Base-by-base conservation (phyloP, 2,329 filamentous ascomycete genomes). In the Mycosphaerella sp. region DNA sequence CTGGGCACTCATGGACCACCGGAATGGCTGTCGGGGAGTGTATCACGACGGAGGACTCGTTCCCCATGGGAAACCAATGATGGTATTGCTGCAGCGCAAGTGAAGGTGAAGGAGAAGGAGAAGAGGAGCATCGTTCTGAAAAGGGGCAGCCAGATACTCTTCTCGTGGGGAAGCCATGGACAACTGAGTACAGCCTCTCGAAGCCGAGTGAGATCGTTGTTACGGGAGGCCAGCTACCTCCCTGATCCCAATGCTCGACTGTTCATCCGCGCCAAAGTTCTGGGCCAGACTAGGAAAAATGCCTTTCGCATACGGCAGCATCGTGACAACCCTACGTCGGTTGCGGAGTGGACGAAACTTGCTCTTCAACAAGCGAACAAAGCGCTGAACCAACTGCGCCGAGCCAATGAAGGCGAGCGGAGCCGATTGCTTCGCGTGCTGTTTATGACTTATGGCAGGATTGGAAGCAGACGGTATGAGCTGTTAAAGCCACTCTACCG, bases 191-290 rank as follows among this genome's bases (percentile, higher is more conserved):
- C 17, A 21, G 21, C 61, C 50, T 62, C 72, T 26, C 62, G 73
- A 26, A 76, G 79, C 63, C 68, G 82, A 44, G 73, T 81, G 59
- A 79, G 82, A 46, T 73, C 76, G 23, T 73, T 82, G 8, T 75
- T 84, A 39, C 78, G 82, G 55, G 78, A 84, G 70, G 75, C 74
- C 58, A 76, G 77, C 52, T 84, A 84, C 62, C 76, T 85, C 39
- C 81, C 82, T 29, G 81, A 84, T 63, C 73, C 77, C 1, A 68
- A 73, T 54, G 78, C 80, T 39, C 75, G 77, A 59, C 51, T 60
- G 32, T 80, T 78, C 68, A 72, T 80, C 66, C 72, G 71, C 54
- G 62, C 72, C 48, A 72, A 81, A 66, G 69, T 80, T 43, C 57
- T 77, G 34, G 58, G 64, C 36, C 72, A 77, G 57, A 83, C 79